phyloP scores from a whole-genome alignment of 768 basidiomycete species.

The Mrakia blollopis region DNA sequence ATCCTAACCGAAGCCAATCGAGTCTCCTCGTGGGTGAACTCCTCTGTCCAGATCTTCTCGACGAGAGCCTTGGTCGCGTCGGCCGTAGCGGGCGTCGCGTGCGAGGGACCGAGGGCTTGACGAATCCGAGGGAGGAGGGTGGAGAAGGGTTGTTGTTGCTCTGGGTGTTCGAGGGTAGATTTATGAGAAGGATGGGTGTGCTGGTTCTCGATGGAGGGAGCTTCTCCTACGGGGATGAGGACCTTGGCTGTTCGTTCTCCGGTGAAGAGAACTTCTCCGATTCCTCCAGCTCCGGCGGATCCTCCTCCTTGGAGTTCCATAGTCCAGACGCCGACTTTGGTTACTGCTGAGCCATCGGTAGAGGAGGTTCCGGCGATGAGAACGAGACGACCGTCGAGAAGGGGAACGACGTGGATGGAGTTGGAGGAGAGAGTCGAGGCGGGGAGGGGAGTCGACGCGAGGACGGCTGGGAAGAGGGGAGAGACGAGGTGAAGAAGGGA shows the following conservation, averaged over 20 bases:
- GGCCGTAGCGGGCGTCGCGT: neutral
- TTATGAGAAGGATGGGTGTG: neutral
- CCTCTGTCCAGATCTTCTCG: slow-evolving; percentile 24
- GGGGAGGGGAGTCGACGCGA: slow-evolving; percentile 17
- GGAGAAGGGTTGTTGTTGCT: slow-evolving; percentile 6
- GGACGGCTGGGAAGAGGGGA: slow-evolving; percentile 26
- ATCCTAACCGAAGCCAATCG: neutral
- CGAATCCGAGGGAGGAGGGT: slow-evolving; percentile 20
- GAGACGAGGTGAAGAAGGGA: slow-evolving; percentile 25
- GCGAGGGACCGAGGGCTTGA: neutral
- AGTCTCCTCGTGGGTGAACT: slow-evolving; percentile 8
- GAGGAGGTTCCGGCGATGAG: slow-evolving; percentile 9
- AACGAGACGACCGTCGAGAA: slow-evolving; percentile 5
- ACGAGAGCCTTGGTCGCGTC: slow-evolving; percentile 13
- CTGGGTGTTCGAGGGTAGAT: slow-evolving; percentile 7
- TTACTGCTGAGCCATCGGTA: neutral
- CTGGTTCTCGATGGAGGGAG: neutral
- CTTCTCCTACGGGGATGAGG: slow-evolving; percentile 14
- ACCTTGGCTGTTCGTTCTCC: slow-evolving; percentile 25
- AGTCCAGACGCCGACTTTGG: slow-evolving; percentile 25
- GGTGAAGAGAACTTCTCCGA: slow-evolving; percentile 29
- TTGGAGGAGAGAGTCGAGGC: neutral
- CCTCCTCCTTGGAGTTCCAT: slow-evolving; percentile 6
- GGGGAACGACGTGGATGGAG: neutral
- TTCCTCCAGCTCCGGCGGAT: slow-evolving; percentile 12